Base-by-base conservation (phyloP, 371 early-diverging fungal species). In the Syncephalastrum sp. region DNA sequence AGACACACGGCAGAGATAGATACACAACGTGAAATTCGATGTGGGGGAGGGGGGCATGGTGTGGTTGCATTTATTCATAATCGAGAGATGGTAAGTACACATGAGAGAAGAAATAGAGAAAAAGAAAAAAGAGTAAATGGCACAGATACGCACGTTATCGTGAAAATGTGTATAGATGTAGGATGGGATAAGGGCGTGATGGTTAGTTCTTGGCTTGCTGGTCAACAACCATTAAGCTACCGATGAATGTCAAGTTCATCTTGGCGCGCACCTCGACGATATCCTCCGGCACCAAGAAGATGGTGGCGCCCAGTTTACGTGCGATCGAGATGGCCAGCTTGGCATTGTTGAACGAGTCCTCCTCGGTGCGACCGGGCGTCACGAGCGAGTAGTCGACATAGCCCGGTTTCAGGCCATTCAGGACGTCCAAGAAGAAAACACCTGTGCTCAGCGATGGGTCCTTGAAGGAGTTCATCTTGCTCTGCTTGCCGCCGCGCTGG, bases 291-390 rank as follows among this genome's bases (percentile, higher is more conserved):
- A 96, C 82, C 53, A 96, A 83, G 79, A 97, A 97, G 66, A 97
- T 96, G 42, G 96, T 94, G n/a, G 98, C 97, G 33, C 97, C 97
- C 54, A 97, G 77, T 76, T 96, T 96, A 72, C 98, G 89, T 10
- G 98, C 98, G 79, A 97, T 92, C 10, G 96, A 96, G 56, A 97
- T 96, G 54, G 96, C 95, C 57, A 96, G 91, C 70, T 93, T 91
- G 55, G 95, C 95, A 67, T 96, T 97, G 66, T 90, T 67, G 79
- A 89, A 89, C 41, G 89, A 86, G 59, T 91, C 91, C n/a, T 96
- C 96, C 33, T 92, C 95, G 21, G 73, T 54, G 38, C 60, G 57
- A n/a, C 95, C 96, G 10, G 70, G 63, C n/a, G 86, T 91, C 14
- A 94, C 92, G 53, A 95, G 78, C 19, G 81, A 79, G 65, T 92